phyloP scores from a whole-genome alignment of 192 early-diverging fungal species.

The Gonapodya prolifera region DNA sequence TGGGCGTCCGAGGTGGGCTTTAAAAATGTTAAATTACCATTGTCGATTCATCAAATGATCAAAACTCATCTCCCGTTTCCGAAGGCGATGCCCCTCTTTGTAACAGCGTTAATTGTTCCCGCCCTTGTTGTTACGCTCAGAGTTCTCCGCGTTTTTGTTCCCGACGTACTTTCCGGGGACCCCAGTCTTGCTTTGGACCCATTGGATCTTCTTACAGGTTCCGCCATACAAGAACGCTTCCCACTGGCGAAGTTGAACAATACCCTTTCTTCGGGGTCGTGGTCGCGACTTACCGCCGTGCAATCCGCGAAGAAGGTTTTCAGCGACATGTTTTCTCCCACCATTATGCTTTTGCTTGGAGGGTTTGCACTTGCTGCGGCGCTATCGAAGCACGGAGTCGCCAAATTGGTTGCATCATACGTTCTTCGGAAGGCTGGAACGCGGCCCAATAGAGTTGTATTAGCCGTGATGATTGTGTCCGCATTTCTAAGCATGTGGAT shows the following conservation, averaged over 20 bases:
- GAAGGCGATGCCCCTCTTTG: slow-evolving; percentile 82
- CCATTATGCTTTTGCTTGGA: slow-evolving; percentile 90
- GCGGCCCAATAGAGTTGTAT: slow-evolving; percentile 63
- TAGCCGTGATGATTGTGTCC: slow-evolving; percentile 93
- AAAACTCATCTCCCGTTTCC: not conserved
- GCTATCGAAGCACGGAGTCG: slow-evolving; percentile 90
- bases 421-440: slow-evolving; percentile 87
- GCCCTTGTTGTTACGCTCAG: slow-evolving; percentile 69
- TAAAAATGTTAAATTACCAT: not conserved
- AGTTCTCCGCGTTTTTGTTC: slow-evolving; percentile 47
- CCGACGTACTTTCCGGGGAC: not conserved
- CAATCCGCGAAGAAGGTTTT: slow-evolving; percentile 77
- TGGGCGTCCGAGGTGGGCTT: slow-evolving; percentile 80
- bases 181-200: slow-evolving; percentile 12
- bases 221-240: slow-evolving; percentile 14
- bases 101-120: slow-evolving; percentile 80
- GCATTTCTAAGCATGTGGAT: slow-evolving; percentile 99
- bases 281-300: slow-evolving; percentile 49
- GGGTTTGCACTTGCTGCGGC: slow-evolving; percentile 91
- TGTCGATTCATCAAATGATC: not conserved
- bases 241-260: not conserved
- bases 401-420: slow-evolving; percentile 74
- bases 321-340: slow-evolving; percentile 86
- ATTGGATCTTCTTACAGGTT: slow-evolving; percentile 19
- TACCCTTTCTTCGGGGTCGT: not conserved